Percentiles rank a stretch among this genome's conserved stretches.
Conservation (phyloP, 225 moss, liverwort and hornwort genomes). For the Polytrichum formosum region DNA sequence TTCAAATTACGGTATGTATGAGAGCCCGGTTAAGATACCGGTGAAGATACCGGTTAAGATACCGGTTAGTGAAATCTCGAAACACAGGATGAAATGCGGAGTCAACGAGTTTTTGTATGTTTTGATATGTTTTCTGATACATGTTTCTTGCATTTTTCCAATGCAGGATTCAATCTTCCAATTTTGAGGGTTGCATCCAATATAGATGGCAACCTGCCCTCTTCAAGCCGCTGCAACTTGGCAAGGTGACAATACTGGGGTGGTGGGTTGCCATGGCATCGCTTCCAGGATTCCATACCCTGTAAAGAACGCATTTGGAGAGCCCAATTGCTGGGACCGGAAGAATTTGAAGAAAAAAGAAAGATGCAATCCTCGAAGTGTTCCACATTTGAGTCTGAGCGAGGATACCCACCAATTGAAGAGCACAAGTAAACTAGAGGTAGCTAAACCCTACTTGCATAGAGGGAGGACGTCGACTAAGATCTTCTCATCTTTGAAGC, state of each 20-base stretch:
- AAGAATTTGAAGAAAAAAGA: not conserved
- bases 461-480: conserved; percentile 7
- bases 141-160: too few relatives aligned
- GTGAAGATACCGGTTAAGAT: too few relatives aligned
- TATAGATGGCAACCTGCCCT: conserved; percentile 35
- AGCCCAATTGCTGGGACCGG: conserved; percentile 27
- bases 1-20: too few relatives aligned
- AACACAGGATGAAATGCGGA: too few relatives aligned
- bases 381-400: conserved; percentile 1
- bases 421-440: not conserved
- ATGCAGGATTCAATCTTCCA: too few relatives aligned
- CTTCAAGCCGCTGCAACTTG: conserved; percentile 24
- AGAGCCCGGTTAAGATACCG: too few relatives aligned
- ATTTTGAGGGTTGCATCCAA: too few relatives aligned
- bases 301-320: conserved; percentile 14
- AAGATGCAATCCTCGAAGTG: too few relatives aligned
- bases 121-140: too few relatives aligned
- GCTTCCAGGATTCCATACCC: conserved; percentile 23
- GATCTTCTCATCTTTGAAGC: conserved; percentile 19
- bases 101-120: too few relatives aligned
- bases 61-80: too few relatives aligned
- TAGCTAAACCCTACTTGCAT: not conserved
- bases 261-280: conserved; percentile 19
- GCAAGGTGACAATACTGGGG: conserved; percentile 24
- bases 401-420: not conserved